phyloP scores from a whole-genome alignment of 257 asterid species.

The Petunia axillaris region DNA sequence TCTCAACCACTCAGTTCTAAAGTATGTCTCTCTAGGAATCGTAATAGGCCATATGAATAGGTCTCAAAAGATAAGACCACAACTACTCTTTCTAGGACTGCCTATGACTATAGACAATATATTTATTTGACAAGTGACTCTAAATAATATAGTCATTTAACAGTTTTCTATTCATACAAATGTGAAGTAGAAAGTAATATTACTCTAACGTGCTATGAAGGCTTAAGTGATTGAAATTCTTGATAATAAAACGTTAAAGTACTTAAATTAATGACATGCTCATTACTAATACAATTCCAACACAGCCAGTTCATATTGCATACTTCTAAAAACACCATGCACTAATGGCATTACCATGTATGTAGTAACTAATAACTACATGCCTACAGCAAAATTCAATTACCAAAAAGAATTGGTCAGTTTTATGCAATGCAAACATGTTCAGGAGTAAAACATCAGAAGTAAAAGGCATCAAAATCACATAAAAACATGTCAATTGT shows the following conservation, averaged over 20 bases:
- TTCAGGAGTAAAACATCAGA: neutral
- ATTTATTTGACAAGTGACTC: too few relatives aligned
- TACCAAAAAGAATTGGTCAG: neutral
- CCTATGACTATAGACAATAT: neutral
- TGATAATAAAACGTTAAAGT: too few relatives aligned
- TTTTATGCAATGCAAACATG: neutral
- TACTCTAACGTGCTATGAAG: too few relatives aligned
- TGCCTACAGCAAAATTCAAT: neutral
- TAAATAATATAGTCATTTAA: too few relatives aligned
- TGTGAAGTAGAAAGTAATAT: too few relatives aligned
- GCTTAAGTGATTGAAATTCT: too few relatives aligned
- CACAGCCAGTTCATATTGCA: too few relatives aligned
- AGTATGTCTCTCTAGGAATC: neutral
- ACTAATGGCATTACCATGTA: neutral
- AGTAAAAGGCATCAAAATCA: neutral
- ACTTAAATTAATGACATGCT: too few relatives aligned
- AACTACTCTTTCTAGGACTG: neutral
- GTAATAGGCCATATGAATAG: neutral
- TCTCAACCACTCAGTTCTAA: neutral
- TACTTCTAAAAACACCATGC: neutral
- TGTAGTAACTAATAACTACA: neutral
- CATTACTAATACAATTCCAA: too few relatives aligned
- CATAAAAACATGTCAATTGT: neutral
- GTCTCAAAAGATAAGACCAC: neutral
- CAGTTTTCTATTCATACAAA: too few relatives aligned